Evolutionary conservation across 345 rosid genomes (phyloP).

Genomic region (Acer yangbiense): DNA sequence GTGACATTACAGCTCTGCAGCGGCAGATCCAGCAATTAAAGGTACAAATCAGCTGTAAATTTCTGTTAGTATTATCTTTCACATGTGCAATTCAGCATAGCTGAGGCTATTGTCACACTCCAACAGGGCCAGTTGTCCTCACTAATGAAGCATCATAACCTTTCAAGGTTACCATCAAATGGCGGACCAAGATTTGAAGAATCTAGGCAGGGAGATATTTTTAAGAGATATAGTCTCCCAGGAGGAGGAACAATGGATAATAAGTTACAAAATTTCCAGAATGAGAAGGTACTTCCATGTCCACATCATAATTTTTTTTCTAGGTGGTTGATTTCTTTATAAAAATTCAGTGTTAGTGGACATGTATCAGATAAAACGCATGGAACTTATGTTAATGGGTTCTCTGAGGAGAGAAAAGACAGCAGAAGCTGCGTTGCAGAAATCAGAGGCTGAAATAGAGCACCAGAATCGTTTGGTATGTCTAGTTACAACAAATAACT

Average conservation of each 20-base stretch:
- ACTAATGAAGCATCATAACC: conserved; percentile 52
- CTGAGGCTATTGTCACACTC: conserved; percentile 22
- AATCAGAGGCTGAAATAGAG: conserved; percentile 65
- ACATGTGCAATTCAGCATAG: conserved; percentile 15
- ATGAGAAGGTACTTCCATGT: conserved; percentile 45
- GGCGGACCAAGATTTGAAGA: conserved; percentile 41
- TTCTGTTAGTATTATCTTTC: neutral
- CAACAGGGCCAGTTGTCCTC: conserved; percentile 76
- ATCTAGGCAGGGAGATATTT: conserved; percentile 29
- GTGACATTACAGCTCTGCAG: conserved; percentile 79
- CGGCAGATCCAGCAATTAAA: conserved; percentile 79
- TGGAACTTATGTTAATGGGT: conserved; percentile 50
- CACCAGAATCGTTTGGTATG: conserved; percentile 61
- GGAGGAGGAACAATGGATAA: conserved; percentile 34
- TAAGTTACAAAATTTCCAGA: conserved; percentile 31
- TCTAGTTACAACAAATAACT: conserved; percentile 27
- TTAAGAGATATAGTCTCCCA: conserved; percentile 29
- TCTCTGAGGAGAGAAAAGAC: conserved; percentile 71
- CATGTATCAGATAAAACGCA: conserved; percentile 39
- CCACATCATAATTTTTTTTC: conserved; percentile 13
- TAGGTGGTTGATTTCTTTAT: conserved; percentile 13
- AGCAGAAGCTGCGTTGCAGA: conserved; percentile 51
- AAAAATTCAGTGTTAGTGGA: conserved; percentile 22
- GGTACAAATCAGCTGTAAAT: conserved; percentile 37
- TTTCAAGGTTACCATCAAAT: conserved; percentile 37